These are phyloP conservation scores for Lasiodiplodia hormozganensis DNA, from an alignment of 2,329 filamentous ascomycete species.

Conservation along the genomic window DNA sequence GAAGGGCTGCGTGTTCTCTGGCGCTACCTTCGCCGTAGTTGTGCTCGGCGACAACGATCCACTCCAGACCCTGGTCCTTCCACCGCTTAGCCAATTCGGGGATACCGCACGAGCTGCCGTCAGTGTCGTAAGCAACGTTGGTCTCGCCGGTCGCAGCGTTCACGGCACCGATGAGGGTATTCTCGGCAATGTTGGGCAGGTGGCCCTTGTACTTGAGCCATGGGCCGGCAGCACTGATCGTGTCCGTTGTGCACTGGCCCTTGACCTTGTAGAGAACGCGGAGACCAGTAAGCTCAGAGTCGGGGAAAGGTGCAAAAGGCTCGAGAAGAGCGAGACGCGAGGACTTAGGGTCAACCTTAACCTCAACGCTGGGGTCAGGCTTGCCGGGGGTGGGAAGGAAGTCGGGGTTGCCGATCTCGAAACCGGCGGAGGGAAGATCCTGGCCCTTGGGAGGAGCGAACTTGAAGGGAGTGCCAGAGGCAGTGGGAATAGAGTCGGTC, in stretches of 20 bases:
- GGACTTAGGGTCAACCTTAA: conserved; percentile 86
- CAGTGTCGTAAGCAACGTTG: conserved; percentile 87
- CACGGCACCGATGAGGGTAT: conserved; percentile 94
- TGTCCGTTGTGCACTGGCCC: conserved; percentile 98
- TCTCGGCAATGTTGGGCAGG: conserved; percentile 95
- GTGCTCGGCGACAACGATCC: conserved; percentile 96
- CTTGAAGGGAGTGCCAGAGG: conserved; percentile 81
- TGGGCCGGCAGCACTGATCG: conserved; percentile 93
- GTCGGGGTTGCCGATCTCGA: conserved; percentile 76
- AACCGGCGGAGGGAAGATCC: conserved; percentile 73
- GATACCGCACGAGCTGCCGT: conserved; percentile 77
- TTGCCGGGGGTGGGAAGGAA: conserved; percentile 76
- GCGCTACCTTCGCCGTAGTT: conserved; percentile 96
- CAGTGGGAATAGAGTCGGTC: conserved; percentile 81
- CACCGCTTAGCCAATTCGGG: conserved; percentile 86
- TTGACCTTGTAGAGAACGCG: conserved; percentile 94
- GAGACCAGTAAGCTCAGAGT: conserved; percentile 74
- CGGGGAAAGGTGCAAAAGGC: conserved; percentile 85
- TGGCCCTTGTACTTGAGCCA: conserved; percentile 99
- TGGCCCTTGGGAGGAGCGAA: conserved; percentile 76
- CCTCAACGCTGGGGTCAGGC: conserved; percentile 72
- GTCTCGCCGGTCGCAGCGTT: conserved; percentile 93
- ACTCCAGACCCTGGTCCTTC: conserved; percentile 76
- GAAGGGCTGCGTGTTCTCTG: conserved; percentile 86
- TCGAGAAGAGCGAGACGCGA: conserved; percentile 89